Conservation (phyloP, 345 rosid species). For the Hibiscus tridactylites region DNA sequence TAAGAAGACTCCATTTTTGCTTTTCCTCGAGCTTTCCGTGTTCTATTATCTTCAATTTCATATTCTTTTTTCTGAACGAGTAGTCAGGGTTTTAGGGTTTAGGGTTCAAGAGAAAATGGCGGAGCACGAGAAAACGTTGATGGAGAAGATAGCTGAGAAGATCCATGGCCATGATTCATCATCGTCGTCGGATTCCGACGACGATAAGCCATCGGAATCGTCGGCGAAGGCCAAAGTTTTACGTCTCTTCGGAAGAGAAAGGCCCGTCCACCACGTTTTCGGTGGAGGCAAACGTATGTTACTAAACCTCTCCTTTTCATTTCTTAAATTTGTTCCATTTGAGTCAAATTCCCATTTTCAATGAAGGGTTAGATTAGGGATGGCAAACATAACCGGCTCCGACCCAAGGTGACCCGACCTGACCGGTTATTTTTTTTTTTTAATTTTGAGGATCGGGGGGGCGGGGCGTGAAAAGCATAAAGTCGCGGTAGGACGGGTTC, state of each 20-base stretch:
- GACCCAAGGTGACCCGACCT: too few species aligned
- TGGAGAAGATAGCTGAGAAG: constrained; percentile 45
- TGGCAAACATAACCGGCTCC: too few species aligned
- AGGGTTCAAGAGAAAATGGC: constrained; percentile 9
- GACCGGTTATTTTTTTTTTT: too few species aligned
- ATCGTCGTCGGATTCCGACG: constrained; percentile 12
- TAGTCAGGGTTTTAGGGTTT: neutral
- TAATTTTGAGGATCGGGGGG: too few species aligned
- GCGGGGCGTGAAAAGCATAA: too few species aligned
- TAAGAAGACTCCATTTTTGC: neutral
- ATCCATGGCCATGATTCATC: constrained; percentile 29
- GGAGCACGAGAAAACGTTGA: constrained; percentile 40
- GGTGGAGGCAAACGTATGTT: constrained; percentile 68
- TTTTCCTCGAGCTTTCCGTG: neutral
- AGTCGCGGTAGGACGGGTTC: too few species aligned
- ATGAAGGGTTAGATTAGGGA: too few species aligned
- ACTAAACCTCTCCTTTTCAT: neutral
- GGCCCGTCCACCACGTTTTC: constrained; percentile 48
- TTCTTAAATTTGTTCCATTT: neutral
- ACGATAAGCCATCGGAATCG: neutral
- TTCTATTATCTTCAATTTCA: neutral
- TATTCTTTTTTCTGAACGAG: neutral
- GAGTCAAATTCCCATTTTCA: too few species aligned
- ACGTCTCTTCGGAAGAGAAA: constrained; percentile 57
- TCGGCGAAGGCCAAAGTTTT: constrained; percentile 38